These are phyloP conservation scores for Nannochloris sp. DNA, from an alignment of 139 green algal species.

Conservation along the genomic window DNA sequence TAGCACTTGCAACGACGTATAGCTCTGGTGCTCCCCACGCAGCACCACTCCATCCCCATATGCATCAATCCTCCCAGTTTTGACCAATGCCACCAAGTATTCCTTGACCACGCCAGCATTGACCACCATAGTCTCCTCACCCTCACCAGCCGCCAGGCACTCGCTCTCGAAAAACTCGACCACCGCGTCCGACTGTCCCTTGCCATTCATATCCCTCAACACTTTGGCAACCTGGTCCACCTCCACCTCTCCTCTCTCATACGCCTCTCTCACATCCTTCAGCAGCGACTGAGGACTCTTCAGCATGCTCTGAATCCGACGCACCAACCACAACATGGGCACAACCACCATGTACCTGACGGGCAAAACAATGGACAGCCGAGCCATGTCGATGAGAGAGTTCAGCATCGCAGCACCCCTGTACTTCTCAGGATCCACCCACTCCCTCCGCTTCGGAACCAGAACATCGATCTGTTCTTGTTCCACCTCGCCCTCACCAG, in stretches of 20 bases:
- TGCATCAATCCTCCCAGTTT: slow-evolving; percentile 46
- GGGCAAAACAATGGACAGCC: slow-evolving; percentile 10
- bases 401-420: background rate
- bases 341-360: slow-evolving; percentile 20
- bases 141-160: slow-evolving; percentile 1
- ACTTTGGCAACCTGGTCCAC: background rate
- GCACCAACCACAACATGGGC: slow-evolving; percentile 14
- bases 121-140: slow-evolving; percentile 1
- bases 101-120: slow-evolving; percentile 63
- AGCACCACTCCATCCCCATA: slow-evolving; percentile 20
- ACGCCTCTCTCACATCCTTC: background rate
- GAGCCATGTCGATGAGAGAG: background rate
- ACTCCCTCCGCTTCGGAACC: background rate
- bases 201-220: background rate
- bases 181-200: background rate
- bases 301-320: background rate
- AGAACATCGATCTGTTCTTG: background rate
- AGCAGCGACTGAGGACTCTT: background rate
- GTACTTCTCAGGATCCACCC: background rate
- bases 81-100: slow-evolving; percentile 79
- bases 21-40: slow-evolving; percentile 19
- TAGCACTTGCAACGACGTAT: slow-evolving; percentile 48
- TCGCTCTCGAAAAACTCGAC: slow-evolving; percentile 21
- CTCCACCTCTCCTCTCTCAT: background rate
- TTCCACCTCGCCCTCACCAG: background rate